phyloP scores from a whole-genome alignment of 2,329 filamentous ascomycete species.

The Helotiales sp. region DNA sequence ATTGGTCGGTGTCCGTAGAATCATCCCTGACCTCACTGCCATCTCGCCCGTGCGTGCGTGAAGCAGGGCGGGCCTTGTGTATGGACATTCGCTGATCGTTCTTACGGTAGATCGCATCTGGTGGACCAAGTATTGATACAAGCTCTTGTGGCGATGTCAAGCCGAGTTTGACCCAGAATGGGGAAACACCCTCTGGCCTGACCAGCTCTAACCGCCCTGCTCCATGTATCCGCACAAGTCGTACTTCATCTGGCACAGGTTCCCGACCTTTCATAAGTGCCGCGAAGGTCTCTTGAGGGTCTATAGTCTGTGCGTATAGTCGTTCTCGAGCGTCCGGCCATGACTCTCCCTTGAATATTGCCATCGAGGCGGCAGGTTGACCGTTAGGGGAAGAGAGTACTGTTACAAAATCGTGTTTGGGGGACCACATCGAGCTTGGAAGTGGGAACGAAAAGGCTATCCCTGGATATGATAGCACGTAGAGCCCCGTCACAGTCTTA shows the following conservation, averaged over 20 bases:
- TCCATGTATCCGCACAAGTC: slow-evolving; percentile 74
- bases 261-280: slow-evolving; percentile 73
- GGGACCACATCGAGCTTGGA: slow-evolving; percentile 70
- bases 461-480: slow-evolving; percentile 91
- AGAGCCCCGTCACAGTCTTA: slow-evolving; percentile 64
- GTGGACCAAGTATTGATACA: slow-evolving; percentile 85
- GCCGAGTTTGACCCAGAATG: slow-evolving; percentile 73
- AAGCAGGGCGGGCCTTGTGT: slow-evolving; percentile 63
- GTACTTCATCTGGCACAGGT: slow-evolving; percentile 83
- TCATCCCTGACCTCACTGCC: slow-evolving; percentile 49
- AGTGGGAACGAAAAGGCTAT: slow-evolving; percentile 91
- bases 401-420: slow-evolving; percentile 78
- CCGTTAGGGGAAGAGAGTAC: slow-evolving; percentile 78
- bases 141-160: slow-evolving; percentile 92
- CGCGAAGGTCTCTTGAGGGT: slow-evolving; percentile 71
- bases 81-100: slow-evolving; percentile 87
- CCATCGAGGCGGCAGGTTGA: slow-evolving; percentile 80
- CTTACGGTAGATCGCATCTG: slow-evolving; percentile 91
- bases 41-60: slow-evolving; percentile 50
- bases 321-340: slow-evolving; percentile 81
- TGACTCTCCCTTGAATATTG: slow-evolving; percentile 84
- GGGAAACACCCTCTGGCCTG: slow-evolving; percentile 65
- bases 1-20: slow-evolving; percentile 71
- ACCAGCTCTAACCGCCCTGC: slow-evolving; percentile 77
- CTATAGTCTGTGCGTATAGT: slow-evolving; percentile 74